Evolutionary conservation across 2,329 filamentous ascomycete genomes (phyloP).

Genomic region (Neonectria coccinea): DNA sequence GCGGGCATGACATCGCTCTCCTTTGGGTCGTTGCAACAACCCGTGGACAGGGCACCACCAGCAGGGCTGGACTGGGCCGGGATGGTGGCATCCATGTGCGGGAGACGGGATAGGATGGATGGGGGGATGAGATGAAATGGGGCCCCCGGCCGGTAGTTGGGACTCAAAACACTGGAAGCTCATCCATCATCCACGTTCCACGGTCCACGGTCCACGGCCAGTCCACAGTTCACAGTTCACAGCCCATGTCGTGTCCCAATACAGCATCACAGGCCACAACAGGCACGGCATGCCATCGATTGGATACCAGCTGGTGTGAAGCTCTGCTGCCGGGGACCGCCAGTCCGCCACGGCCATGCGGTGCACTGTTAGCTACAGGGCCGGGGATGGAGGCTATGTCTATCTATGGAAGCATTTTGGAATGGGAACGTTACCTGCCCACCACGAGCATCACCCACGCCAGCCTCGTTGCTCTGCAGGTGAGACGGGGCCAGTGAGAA

Average conservation of each 20-base stretch:
- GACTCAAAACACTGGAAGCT: neutral
- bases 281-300: conserved; percentile 27
- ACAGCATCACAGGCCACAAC: conserved; percentile 20
- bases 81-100: conserved; percentile 3
- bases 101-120: neutral
- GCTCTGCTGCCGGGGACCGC: conserved; percentile 8
- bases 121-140: neutral
- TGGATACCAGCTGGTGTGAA: conserved; percentile 20
- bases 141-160: conserved; percentile 4
- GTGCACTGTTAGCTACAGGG: conserved; percentile 27
- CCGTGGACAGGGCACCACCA: neutral
- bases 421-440: conserved; percentile 33
- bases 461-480: conserved; percentile 35
- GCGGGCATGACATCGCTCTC: conserved; percentile 18
- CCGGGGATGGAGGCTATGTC: conserved; percentile 21
- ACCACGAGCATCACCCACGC: conserved; percentile 22
- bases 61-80: conserved; percentile 1
- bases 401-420: conserved; percentile 33
- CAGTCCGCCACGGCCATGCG: conserved; percentile 14
- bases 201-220: conserved; percentile 14
- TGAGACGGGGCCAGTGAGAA: conserved; percentile 38
- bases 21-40: neutral
- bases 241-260: conserved; percentile 27
- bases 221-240: conserved; percentile 19
- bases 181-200: neutral